Base-by-base conservation (phyloP, 805 yeast genomes). In the Candida boleticola region DNA sequence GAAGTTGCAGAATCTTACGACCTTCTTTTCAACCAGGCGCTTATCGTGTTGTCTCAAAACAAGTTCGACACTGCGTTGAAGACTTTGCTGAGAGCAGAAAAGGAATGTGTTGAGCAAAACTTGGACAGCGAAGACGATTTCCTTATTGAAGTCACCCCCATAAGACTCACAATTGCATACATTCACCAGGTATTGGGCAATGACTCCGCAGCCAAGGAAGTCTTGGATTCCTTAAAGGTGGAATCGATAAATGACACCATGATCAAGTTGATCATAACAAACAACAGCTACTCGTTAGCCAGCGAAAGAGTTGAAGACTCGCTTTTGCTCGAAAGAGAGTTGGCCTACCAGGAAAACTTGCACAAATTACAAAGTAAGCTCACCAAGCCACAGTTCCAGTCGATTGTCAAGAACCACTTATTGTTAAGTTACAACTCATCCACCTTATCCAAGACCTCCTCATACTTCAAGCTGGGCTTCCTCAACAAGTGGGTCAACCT, bases 131-230 rank as follows among this genome's bases (percentile, higher is more conserved):
- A 31, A 5, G 74, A 69, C 6, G 86, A 82, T 44, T 63, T 71
- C 38, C 55, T 64, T 4, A 52, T 60, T 32, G 88, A 83, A 53
- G 54, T 78, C n/a, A 68, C 76, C 23, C 85, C 92, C 19, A 83
- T 83, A 17, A 58, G 72, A 44, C 57, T 82, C 34, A 84, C 85
- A 48, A 75, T 74, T 23, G 82, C 86, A 2, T 82, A 74, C 50
- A 74, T 77, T 16, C 61, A 76, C 40, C 73, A 70, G 37, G 26
- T 49, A 5, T 45, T 48, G 29, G 75, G 74, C 5, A 36, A 36
- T 18, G 52, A 71, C 13, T 36, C 40, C 2, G 61, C 53, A 1
- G 63, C 81, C 2, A 37, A 53, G 29, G 43, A 51, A 2, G 58
- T 79, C 3, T 61, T 80, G 39, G 51, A 64, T 3, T 48, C 55